phyloP scores from a whole-genome alignment of 2,329 filamentous ascomycete species.

The Mycosphaerella arachidis region DNA sequence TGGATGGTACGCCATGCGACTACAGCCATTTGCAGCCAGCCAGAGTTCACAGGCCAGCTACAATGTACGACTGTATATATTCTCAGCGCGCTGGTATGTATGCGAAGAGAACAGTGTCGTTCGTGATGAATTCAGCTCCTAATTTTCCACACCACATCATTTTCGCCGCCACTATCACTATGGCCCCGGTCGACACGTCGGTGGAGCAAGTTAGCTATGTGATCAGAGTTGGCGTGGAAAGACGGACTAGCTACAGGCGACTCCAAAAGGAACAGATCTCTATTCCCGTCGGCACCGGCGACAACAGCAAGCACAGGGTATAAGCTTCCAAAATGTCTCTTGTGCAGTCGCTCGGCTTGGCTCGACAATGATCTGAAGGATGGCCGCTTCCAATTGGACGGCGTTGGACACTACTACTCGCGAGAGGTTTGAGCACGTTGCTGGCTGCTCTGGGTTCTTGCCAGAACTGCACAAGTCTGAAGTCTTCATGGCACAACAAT shows the following conservation, averaged over 20 bases:
- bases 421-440: not conserved
- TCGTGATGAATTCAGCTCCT: too few species aligned
- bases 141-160: not conserved
- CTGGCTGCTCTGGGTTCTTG: not conserved
- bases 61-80: too few species aligned
- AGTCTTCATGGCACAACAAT: too few species aligned
- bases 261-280: not conserved
- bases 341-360: not conserved
- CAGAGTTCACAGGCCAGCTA: too few species aligned
- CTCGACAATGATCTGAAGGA: constrained; percentile 2
- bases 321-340: not conserved
- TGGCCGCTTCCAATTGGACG: not conserved
- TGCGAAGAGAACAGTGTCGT: too few species aligned
- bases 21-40: too few species aligned
- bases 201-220: not conserved
- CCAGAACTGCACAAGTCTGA: not conserved
- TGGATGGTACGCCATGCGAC: too few species aligned
- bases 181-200: not conserved
- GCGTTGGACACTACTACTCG: not conserved
- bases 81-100: too few species aligned
- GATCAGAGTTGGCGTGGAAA: not conserved
- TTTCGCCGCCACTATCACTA: not conserved
- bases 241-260: not conserved
- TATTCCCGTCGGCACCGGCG: not conserved
- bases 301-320: not conserved